Evolutionary conservation across 2,329 filamentous ascomycete genomes (phyloP).

Genomic region (Aspergillus sclerotialis): DNA sequence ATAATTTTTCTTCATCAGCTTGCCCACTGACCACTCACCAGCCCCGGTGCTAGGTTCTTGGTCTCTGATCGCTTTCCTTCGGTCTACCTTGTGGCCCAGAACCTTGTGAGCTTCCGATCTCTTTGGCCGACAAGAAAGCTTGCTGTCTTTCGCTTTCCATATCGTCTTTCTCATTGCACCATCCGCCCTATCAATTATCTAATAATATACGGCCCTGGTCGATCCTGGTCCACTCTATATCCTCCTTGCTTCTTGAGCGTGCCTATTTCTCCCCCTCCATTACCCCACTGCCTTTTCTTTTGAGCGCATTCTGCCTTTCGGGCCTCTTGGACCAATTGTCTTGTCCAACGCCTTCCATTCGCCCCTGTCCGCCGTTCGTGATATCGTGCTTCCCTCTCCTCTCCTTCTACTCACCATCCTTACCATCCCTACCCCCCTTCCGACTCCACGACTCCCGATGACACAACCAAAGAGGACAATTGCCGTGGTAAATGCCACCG

Average conservation of each 20-base stretch:
- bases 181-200: not conserved
- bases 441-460: slow-evolving; percentile 26
- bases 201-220: not conserved
- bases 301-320: not conserved
- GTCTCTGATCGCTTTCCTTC: not conserved
- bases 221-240: not conserved
- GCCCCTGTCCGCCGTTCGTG: not conserved
- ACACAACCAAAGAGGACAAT: slow-evolving; percentile 63
- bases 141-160: not conserved
- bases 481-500: slow-evolving; percentile 91
- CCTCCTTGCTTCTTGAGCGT: no score
- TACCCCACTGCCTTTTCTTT: not conserved
- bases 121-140: not conserved
- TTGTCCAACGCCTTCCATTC: not conserved
- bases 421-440: not conserved
- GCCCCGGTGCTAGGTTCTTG: no score
- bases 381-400: not conserved
- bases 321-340: not conserved
- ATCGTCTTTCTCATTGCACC: not conserved
- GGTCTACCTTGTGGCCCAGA: not conserved
- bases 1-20: no score
- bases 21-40: no score
- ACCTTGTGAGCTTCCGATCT: not conserved
- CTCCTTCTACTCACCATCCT: not conserved
- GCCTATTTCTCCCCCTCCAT: not conserved